These are phyloP conservation scores for Emmonsiellopsis sp. DNA, from an alignment of 2,329 filamentous ascomycete genomes.

Conservation along the genomic window DNA sequence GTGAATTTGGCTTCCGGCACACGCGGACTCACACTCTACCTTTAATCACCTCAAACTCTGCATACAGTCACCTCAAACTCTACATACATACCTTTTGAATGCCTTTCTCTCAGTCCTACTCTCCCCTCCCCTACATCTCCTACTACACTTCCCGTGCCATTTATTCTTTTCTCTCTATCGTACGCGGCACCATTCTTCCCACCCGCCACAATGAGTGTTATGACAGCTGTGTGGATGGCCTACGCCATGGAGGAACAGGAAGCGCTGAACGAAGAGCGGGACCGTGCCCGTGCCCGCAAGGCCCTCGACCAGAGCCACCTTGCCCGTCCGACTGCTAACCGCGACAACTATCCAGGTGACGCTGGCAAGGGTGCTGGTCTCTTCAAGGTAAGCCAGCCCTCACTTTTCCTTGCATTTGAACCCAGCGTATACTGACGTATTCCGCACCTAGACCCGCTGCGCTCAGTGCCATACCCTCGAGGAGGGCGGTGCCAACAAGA, in stretches of 20 bases:
- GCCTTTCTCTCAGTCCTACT: not conserved
- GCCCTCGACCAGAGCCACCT: not conserved
- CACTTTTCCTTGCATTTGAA: constrained; percentile 4
- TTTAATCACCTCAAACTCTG: too few species aligned
- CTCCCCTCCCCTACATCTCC: not conserved
- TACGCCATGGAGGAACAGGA: constrained; percentile 2
- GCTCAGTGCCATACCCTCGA: constrained; percentile 97
- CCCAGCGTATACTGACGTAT: constrained; percentile 12
- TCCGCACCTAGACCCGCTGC: constrained; percentile 73
- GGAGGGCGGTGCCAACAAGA: constrained; percentile 87
- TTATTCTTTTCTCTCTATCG: not conserved
- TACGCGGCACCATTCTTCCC: not conserved
- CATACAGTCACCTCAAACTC: not conserved
- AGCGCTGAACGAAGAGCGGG: not conserved
- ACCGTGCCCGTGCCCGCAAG: not conserved
- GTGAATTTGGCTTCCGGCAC: too few species aligned
- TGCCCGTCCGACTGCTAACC: constrained; percentile 5
- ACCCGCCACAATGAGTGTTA: constrained; percentile 1
- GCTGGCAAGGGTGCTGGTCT: constrained; percentile 12
- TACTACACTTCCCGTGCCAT: not conserved
- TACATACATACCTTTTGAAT: not conserved
- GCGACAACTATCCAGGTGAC: constrained; percentile 7
- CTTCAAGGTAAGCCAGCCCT: constrained; percentile 9
- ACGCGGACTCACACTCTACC: too few species aligned
- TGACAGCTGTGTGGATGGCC: not conserved